Evolutionary conservation across 495 filamentous ascomycete species (phyloP).

Genomic region (Penicillium turbatum): DNA sequence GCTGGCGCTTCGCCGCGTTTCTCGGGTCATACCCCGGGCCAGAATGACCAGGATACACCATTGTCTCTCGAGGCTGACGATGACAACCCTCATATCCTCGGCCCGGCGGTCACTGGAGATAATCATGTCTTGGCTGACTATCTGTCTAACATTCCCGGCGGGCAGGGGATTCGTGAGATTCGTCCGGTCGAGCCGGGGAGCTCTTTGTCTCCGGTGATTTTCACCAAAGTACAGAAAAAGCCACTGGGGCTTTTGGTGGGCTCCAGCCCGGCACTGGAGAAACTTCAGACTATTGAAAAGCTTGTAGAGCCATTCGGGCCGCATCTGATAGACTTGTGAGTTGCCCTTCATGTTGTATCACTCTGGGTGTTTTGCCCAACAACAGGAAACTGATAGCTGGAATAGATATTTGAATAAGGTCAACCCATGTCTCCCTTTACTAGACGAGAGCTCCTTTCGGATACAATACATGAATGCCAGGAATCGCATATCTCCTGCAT

Average conservation of each 20-base stretch:
- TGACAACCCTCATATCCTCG: constrained; percentile 9
- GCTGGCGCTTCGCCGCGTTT: background rate
- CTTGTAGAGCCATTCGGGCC: constrained; percentile 12
- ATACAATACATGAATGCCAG: constrained; percentile 10
- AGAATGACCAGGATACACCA: constrained; percentile 6
- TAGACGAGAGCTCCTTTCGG: constrained; percentile 6
- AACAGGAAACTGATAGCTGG: background rate
- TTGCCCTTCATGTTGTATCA: background rate
- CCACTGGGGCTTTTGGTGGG: constrained; percentile 11
- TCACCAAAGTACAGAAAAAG: constrained; percentile 11
- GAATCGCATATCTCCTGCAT: constrained; percentile 10
- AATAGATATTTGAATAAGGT: constrained; percentile 8
- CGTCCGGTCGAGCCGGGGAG: constrained; percentile 6
- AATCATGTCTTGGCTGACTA: constrained; percentile 9
- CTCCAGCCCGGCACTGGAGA: constrained; percentile 11
- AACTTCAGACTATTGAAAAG: constrained; percentile 14
- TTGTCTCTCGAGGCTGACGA: constrained; percentile 9
- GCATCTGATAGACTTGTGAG: constrained; percentile 5
- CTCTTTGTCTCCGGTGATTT: constrained; percentile 6
- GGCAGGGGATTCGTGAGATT: constrained; percentile 10
- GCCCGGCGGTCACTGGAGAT: constrained; percentile 6
- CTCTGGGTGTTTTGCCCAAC: background rate
- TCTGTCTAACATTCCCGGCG: constrained; percentile 7
- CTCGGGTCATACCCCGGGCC: background rate
- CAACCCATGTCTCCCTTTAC: constrained; percentile 9